These are phyloP conservation scores for Phytophthora litchii DNA, from an alignment of 352 stramenopile species.

Conservation along the genomic window DNA sequence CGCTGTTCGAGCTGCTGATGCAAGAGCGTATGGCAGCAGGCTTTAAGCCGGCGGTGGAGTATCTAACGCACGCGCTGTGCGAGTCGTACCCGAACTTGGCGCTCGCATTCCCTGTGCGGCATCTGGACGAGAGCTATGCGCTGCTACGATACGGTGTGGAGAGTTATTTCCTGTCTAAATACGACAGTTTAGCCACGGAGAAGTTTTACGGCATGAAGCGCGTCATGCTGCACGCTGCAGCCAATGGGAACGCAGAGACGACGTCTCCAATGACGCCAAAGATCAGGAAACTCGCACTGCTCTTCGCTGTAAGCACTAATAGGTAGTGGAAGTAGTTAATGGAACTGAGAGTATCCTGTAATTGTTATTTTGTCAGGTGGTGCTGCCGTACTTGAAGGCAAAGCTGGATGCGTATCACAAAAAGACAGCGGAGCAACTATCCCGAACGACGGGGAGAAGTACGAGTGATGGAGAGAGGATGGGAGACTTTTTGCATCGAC, in stretches of 20 bases:
- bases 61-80: constrained; percentile 71
- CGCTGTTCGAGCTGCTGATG: constrained; percentile 89
- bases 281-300: constrained; percentile 56
- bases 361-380: constrained; percentile 37
- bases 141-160: constrained; percentile 65
- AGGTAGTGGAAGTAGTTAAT: background rate
- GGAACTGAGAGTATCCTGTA: constrained; percentile 1
- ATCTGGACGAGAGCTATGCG: constrained; percentile 83
- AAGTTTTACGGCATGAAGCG: constrained; percentile 90
- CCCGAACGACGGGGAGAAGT: constrained; percentile 12
- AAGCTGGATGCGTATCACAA: constrained; percentile 77
- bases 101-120: constrained; percentile 53
- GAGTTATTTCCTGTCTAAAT: constrained; percentile 75
- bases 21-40: constrained; percentile 81
- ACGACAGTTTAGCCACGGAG: constrained; percentile 80
- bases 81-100: constrained; percentile 79
- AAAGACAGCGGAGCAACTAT: constrained; percentile 43
- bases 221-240: constrained; percentile 42
- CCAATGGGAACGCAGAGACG: constrained; percentile 1
- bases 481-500: constrained; percentile 48
- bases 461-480: constrained; percentile 20
- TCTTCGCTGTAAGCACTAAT: constrained; percentile 50
- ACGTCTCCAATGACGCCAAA: constrained; percentile 48
- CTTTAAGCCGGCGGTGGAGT: constrained; percentile 80
- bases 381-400: constrained; percentile 80